Conservation (phyloP, 1,284 basidiomycete genomes). For the Malassezia furfur region DNA sequence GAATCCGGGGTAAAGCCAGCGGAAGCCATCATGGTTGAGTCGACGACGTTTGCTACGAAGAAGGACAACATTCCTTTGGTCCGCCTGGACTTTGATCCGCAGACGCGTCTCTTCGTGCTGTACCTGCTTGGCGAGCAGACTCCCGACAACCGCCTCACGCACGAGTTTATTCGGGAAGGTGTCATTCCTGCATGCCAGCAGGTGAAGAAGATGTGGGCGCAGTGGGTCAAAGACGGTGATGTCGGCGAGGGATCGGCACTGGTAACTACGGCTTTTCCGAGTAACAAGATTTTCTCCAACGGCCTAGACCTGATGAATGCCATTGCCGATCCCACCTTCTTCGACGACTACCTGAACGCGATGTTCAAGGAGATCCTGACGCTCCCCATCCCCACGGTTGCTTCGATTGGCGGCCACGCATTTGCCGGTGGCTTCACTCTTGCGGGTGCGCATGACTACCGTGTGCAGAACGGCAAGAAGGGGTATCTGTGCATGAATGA, state of each 20-base stretch:
- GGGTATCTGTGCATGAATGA: slow-evolving; percentile 74
- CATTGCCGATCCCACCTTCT: slow-evolving; percentile 61
- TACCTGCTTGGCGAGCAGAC: slow-evolving; percentile 33
- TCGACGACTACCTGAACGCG: slow-evolving; percentile 51
- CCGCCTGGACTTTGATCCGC: slow-evolving; percentile 20
- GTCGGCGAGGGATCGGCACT: slow-evolving; percentile 31
- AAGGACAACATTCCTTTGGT: slow-evolving; percentile 16
- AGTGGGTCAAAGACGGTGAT: slow-evolving; percentile 28
- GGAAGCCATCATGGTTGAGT: background rate
- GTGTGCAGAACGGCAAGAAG: slow-evolving; percentile 73
- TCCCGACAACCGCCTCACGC: slow-evolving; percentile 63
- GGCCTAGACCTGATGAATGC: slow-evolving; percentile 65
- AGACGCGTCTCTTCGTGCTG: slow-evolving; percentile 28
- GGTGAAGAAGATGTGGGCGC: slow-evolving; percentile 70
- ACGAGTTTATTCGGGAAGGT: slow-evolving; percentile 55
- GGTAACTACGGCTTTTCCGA: slow-evolving; percentile 27
- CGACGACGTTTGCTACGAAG: slow-evolving; percentile 1
- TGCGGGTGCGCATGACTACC: slow-evolving; percentile 73
- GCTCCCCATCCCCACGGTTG: slow-evolving; percentile 58
- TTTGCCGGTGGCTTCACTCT: slow-evolving; percentile 79
- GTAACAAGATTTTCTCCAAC: slow-evolving; percentile 47
- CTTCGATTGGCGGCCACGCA: slow-evolving; percentile 81
- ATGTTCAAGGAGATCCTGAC: slow-evolving; percentile 49
- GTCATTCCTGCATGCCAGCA: slow-evolving; percentile 64
- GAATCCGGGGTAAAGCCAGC: background rate